These are phyloP conservation scores for Leccinum truebloodii DNA, from an alignment of 768 basidiomycete genomes.

Conservation along the genomic window DNA sequence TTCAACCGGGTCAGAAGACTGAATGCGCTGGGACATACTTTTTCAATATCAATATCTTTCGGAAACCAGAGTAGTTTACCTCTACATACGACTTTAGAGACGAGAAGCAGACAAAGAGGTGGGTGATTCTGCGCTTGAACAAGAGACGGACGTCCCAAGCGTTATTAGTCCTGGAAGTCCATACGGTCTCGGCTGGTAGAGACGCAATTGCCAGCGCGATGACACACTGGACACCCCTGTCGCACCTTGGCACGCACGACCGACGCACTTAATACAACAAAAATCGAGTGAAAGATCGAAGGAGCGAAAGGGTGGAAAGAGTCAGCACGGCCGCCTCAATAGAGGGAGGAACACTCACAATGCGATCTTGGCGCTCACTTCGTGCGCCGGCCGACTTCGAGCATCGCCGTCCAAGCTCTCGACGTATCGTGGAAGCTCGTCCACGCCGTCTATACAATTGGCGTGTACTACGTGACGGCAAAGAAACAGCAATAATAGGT, in stretches of 20 bases:
- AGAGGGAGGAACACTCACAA: slow-evolving; percentile 50
- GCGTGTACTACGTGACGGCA: slow-evolving; percentile 90
- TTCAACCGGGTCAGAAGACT: neutral
- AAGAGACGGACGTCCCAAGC: slow-evolving; percentile 49
- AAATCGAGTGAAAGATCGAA: too few species aligned
- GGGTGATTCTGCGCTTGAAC: slow-evolving; percentile 88
- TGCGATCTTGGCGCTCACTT: slow-evolving; percentile 72
- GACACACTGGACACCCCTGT: slow-evolving; percentile 80
- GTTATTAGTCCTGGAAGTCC: too few species aligned
- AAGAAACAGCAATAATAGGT: slow-evolving; percentile 73
- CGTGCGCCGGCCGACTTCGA: slow-evolving; percentile 35
- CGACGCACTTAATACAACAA: slow-evolving; percentile 53
- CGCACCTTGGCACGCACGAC: slow-evolving; percentile 63
- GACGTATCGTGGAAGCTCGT: slow-evolving; percentile 59
- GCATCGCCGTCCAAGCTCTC: slow-evolving; percentile 52
- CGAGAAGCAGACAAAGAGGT: slow-evolving; percentile 72
- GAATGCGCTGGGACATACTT: slow-evolving; percentile 56
- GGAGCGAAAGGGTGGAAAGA: too few species aligned
- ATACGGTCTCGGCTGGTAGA: too few species aligned
- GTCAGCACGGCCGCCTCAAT: neutral
- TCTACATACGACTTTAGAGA: slow-evolving; percentile 86
- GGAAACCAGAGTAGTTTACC: slow-evolving; percentile 89
- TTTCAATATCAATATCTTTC: slow-evolving; percentile 78
- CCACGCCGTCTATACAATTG: slow-evolving; percentile 66
- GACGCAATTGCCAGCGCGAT: slow-evolving; percentile 47